A percentile compares a stretch with the other conserved stretches of the same genome.
Conservation (phyloP, 73 alveolate species). For the Paramecium biaurelia region DNA sequence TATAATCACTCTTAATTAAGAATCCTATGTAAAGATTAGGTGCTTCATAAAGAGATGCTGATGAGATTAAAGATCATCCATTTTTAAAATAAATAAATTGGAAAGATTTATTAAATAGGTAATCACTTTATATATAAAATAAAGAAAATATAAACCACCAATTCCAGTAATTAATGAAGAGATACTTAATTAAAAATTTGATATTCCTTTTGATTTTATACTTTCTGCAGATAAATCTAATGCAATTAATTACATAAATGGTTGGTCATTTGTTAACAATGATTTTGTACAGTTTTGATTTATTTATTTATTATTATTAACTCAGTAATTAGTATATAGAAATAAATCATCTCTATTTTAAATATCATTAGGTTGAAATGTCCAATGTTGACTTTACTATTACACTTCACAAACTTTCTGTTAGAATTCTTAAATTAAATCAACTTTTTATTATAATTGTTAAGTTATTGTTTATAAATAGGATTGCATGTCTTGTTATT, state of each 20-base stretch:
- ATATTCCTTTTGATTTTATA: conserved; percentile 44
- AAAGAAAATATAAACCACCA: conserved; percentile 58
- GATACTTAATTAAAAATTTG: neutral
- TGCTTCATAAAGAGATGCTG: conserved; percentile 71
- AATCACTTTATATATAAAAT: neutral
- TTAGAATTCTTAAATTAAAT: neutral
- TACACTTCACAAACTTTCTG: neutral
- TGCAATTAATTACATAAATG: conserved; percentile 50
- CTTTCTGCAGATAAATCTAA: conserved; percentile 41
- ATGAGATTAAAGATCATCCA: conserved; percentile 86
- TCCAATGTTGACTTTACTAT: neutral
- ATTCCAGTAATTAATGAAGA: conserved; percentile 42
- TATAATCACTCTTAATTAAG: conserved; percentile 58
- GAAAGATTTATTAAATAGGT: conserved; percentile 64
- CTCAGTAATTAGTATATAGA: neutral
- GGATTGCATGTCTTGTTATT: neutral
- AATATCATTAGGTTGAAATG: neutral
- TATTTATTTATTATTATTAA: neutral
- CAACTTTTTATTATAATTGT: neutral
- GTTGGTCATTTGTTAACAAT: conserved; percentile 59
- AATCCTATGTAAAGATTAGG: conserved; percentile 83
- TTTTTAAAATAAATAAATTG: conserved; percentile 80
- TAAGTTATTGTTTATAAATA: neutral
- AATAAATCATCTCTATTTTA: neutral
- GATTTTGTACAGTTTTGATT: neutral